Percentiles rank a stretch among this genome's conserved stretches.
Evolutionary conservation across 345 rosid species (phyloP).

Genomic region (Rhizophora apiculata): DNA sequence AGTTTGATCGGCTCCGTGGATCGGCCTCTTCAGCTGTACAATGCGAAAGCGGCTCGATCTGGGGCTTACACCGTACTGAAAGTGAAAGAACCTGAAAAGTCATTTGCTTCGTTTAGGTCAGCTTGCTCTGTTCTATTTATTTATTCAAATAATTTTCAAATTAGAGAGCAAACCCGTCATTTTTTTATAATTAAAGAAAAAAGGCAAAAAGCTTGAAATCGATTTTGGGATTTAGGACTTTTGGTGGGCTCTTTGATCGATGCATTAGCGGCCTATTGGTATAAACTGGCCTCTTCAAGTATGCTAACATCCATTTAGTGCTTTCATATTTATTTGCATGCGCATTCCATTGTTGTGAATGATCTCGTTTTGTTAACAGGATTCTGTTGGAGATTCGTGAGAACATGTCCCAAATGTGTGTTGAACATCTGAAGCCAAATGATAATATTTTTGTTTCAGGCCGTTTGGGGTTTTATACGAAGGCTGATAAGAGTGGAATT

Average conservation of each 20-base stretch:
- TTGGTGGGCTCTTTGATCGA: neutral
- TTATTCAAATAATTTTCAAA: no score
- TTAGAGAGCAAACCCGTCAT: no score
- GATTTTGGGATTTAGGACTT: neutral
- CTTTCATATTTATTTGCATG: neutral
- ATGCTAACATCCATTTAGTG: neutral
- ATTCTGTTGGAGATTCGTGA: conserved; percentile 45
- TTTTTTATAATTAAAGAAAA: no score
- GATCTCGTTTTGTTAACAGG: conserved; percentile 30
- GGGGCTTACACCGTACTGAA: conserved; percentile 45
- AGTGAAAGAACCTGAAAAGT: conserved; percentile 29
- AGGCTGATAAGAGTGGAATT: conserved; percentile 24
- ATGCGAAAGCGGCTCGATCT: conserved; percentile 18
- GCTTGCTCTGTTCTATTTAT: conserved; percentile 11
- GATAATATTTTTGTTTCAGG: conserved; percentile 67
- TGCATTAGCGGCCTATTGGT: no score
- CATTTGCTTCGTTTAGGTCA: conserved; percentile 47
- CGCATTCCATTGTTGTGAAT: neutral
- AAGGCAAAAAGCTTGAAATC: no score
- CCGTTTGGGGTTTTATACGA: conserved; percentile 30
- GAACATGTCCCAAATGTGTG: conserved; percentile 43
- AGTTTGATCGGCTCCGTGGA: conserved; percentile 58
- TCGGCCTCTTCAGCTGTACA: conserved; percentile 23
- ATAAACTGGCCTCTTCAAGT: no score
- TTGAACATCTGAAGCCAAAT: conserved; percentile 48